These are phyloP conservation scores for Parmelia sp. DNA, from an alignment of 495 filamentous ascomycete genomes.

Conservation along the genomic window DNA sequence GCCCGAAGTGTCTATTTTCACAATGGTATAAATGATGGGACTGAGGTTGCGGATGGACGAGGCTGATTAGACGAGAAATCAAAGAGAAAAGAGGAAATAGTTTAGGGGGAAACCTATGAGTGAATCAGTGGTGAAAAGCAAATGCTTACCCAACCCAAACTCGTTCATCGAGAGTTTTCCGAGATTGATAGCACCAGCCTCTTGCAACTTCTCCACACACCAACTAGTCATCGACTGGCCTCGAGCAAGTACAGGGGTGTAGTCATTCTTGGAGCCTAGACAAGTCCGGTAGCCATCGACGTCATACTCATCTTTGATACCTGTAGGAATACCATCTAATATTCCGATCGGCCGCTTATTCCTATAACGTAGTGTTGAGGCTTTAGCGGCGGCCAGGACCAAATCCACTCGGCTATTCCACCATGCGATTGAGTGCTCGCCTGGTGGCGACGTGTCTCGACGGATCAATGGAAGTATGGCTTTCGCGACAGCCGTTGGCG, in stretches of 20 bases:
- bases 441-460: slow-evolving; percentile 36
- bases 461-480: slow-evolving; percentile 63
- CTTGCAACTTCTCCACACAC: slow-evolving; percentile 67
- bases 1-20: slow-evolving; percentile 60
- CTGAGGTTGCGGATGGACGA: not conserved
- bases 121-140: not conserved
- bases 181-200: slow-evolving; percentile 72
- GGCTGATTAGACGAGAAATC: not conserved
- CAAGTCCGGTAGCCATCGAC: slow-evolving; percentile 66
- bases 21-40: not conserved
- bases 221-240: slow-evolving; percentile 46
- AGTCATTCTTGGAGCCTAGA: slow-evolving; percentile 54
- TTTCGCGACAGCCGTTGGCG: slow-evolving; percentile 63
- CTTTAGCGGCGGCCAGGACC: slow-evolving; percentile 59
- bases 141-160: slow-evolving; percentile 56
- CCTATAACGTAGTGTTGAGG: slow-evolving; percentile 62
- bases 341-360: slow-evolving; percentile 56
- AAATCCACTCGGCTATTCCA: slow-evolving; percentile 52
- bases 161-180: slow-evolving; percentile 92
- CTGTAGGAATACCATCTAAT: slow-evolving; percentile 79
- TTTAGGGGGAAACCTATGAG: not conserved
- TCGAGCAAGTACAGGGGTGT: slow-evolving; percentile 40
- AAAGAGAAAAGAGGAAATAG: not conserved
- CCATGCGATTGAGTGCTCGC: slow-evolving; percentile 63
- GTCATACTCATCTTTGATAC: slow-evolving; percentile 76